A percentile compares a stretch with the other conserved stretches of the same genome.
phyloP scores from a whole-genome alignment of 805 yeast genomes.

The Brettanomyces sp. region DNA sequence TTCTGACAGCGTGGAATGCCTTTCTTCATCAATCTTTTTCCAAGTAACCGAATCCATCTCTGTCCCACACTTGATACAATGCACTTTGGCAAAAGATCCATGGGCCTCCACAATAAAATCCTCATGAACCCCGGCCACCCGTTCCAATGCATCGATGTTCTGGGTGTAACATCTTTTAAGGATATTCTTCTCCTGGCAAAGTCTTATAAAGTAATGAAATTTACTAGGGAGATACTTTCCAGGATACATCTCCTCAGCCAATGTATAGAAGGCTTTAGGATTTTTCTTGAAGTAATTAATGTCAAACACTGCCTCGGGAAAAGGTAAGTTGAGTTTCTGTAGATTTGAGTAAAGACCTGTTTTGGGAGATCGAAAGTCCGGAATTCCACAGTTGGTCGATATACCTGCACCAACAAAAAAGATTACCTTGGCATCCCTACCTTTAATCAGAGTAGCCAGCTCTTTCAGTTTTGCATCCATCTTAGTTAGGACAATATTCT shows the following conservation, averaged over 20 bases:
- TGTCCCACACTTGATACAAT: constrained; percentile 66
- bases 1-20: constrained; percentile 46
- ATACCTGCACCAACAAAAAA: constrained; percentile 90
- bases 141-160: constrained; percentile 86
- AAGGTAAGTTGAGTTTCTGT: constrained; percentile 66
- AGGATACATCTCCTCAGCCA: constrained; percentile 82
- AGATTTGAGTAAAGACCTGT: constrained; percentile 85
- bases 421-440: constrained; percentile 33
- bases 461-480: constrained; percentile 18
- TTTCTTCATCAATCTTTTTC: constrained; percentile 24
- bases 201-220: constrained; percentile 64
- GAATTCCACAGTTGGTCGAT: constrained; percentile 89
- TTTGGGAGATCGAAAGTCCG: constrained; percentile 86
- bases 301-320: constrained; percentile 93
- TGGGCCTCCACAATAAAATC: constrained; percentile 80
- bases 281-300: constrained; percentile 65
- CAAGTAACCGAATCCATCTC: constrained; percentile 43
- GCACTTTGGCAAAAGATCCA: constrained; percentile 82
- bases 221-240: constrained; percentile 78
- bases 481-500: neutral
- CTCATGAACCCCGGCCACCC: constrained; percentile 66
- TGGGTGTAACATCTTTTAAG: constrained; percentile 78
- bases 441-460: constrained; percentile 15
- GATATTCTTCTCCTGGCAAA: constrained; percentile 54
- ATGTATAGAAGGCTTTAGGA: constrained; percentile 77